Conservation (phyloP, 352 stramenopile genomes). For the Phytophthora hybrid region DNA sequence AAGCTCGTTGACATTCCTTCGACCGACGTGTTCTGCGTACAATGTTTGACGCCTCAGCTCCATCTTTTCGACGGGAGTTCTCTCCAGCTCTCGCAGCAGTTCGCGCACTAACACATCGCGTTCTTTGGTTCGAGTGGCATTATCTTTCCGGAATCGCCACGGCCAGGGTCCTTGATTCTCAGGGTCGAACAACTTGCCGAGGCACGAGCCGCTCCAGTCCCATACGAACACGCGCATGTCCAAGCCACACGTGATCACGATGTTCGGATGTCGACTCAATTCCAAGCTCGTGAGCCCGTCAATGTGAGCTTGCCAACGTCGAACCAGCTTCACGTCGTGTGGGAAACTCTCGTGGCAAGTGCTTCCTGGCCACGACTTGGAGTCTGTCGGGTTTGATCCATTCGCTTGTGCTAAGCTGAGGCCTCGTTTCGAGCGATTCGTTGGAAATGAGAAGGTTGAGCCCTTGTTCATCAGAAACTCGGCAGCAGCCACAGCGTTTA, state of each 20-base stretch:
- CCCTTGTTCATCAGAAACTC: conserved; percentile 52
- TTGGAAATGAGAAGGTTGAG: conserved; percentile 7
- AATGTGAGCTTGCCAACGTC: conserved; percentile 57
- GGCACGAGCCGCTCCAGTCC: conserved; percentile 66
- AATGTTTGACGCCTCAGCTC: conserved; percentile 49
- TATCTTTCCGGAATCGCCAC: conserved; percentile 70
- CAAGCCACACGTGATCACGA: conserved; percentile 66
- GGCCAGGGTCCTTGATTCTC: conserved; percentile 55
- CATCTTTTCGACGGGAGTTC: conserved; percentile 53
- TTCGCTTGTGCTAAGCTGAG: conserved; percentile 7
- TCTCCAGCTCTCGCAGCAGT: conserved; percentile 58
- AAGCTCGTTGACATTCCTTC: conserved; percentile 57
- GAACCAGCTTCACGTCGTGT: conserved; percentile 46
- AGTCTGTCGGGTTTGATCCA: neutral
- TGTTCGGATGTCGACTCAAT: conserved; percentile 64
- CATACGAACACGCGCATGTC: conserved; percentile 79
- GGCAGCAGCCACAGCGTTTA: conserved; percentile 49
- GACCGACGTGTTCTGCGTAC: conserved; percentile 60
- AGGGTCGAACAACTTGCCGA: conserved; percentile 72
- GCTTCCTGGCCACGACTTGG: conserved; percentile 27
- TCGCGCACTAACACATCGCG: conserved; percentile 47
- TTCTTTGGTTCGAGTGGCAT: conserved; percentile 56
- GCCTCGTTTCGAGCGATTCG: conserved; percentile 10
- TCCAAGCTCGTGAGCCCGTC: conserved; percentile 68
- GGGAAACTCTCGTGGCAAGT: conserved; percentile 29